phyloP scores from a whole-genome alignment of 345 rosid genomes.

The Theobroma cacao region DNA sequence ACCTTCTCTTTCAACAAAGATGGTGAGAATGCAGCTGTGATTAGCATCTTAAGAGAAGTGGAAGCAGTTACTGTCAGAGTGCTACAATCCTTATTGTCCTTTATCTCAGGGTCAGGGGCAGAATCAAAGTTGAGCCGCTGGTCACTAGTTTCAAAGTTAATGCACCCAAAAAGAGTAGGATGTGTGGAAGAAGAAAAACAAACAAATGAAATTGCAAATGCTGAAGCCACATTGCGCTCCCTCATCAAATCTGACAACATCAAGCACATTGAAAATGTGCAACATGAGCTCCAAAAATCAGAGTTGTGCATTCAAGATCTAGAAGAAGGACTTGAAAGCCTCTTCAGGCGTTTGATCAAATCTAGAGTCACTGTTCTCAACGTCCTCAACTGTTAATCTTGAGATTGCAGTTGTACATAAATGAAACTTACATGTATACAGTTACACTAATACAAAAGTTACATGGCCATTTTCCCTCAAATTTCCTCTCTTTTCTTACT shows the following conservation, averaged over 20 bases:
- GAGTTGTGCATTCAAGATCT: constrained; percentile 40
- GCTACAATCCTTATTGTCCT: constrained; percentile 28
- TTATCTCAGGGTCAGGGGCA: constrained; percentile 23
- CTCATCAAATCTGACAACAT: constrained; percentile 17
- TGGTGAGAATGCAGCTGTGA: not conserved
- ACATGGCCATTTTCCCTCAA: not conserved
- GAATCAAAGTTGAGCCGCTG: constrained; percentile 1
- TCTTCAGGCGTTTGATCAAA: constrained; percentile 37
- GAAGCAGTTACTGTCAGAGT: constrained; percentile 19
- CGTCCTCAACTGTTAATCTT: constrained; percentile 14
- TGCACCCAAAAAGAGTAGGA: constrained; percentile 15
- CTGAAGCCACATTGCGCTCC: constrained; percentile 25
- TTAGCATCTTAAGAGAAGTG: constrained; percentile 24
- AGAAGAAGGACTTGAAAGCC: constrained; percentile 35
- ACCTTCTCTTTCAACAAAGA: not conserved
- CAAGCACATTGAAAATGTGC: constrained; percentile 7
- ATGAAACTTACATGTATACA: not conserved
- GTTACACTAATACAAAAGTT: not conserved
- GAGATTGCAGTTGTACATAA: not conserved
- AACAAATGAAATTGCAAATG: constrained; percentile 18
- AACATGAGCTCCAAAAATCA: constrained; percentile 27
- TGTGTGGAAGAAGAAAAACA: not conserved
- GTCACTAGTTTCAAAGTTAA: constrained; percentile 21
- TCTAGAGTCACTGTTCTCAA: constrained; percentile 50
- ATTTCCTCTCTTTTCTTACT: not conserved